Evolutionary conservation across 1,284 basidiomycete species (phyloP).

Genomic region (Ustilago esculenta): DNA sequence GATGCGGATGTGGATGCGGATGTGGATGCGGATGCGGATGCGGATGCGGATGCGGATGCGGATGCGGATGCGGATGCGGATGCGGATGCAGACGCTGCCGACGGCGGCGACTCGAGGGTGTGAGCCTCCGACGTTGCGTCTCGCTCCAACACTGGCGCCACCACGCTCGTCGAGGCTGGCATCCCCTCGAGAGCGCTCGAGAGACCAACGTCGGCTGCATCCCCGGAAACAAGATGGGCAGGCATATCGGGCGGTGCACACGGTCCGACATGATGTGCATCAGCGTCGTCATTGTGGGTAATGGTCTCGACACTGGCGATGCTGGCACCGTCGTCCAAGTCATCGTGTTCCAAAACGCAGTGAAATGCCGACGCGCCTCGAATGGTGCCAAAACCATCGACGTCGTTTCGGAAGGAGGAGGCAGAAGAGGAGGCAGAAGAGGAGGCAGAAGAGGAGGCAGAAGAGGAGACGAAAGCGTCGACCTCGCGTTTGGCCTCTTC

Average conservation of each 20-base stretch:
- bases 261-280: slow-evolving; percentile 44
- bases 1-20: neutral
- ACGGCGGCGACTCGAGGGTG: no score
- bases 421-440: slow-evolving; percentile 11
- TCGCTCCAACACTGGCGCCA: no score
- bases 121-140: no score
- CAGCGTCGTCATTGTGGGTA: slow-evolving; percentile 28
- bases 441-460: slow-evolving; percentile 26
- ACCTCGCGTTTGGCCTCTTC: slow-evolving; percentile 62
- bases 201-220: slow-evolving; percentile 19
- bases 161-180: neutral
- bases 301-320: slow-evolving; percentile 61
- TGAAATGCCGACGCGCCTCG: slow-evolving; percentile 4
- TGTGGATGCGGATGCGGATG: no score
- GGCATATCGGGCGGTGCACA: slow-evolving; percentile 55
- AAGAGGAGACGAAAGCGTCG: slow-evolving; percentile 35
- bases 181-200: slow-evolving; percentile 13
- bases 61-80: no score
- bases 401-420: slow-evolving; percentile 8
- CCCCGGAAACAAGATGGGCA: slow-evolving; percentile 22
- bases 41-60: no score
- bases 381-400: slow-evolving; percentile 34
- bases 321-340: slow-evolving; percentile 62
- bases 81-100: no score
- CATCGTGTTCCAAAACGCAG: slow-evolving; percentile 23